Base-by-base conservation (phyloP, 257 asterid genomes). In the Marsdenia floribunda region DNA sequence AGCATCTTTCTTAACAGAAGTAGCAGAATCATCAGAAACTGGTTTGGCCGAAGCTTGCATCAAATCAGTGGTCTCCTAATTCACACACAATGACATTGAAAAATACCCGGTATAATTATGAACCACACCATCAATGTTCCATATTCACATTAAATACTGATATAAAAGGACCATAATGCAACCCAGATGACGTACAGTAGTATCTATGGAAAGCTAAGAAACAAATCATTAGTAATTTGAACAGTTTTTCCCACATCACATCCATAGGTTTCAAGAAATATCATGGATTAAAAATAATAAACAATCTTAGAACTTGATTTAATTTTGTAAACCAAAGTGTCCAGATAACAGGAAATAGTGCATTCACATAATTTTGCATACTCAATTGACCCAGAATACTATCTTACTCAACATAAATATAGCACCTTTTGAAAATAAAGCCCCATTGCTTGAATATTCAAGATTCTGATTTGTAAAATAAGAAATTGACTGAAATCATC, bases 1-100 rank as follows among this genome's bases (percentile, higher is more conserved):
- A 49, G 57, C 70, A 59, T 84, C 82, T 76, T 86, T 85, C 83
- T 82, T 83, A 67, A 40, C 57, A 54, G 55, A 40, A 11, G 77
- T 75, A 66, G 79, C 63, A 81, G 91, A 78, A 76, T 72, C 79
- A 38, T 14, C 78, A 64, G 82, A 49, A 54, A 77, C 84, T 76
- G 81, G 79, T 77, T 68, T 70, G 0, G 58, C 72, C 19, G 69
- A 73, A 67, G 76, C 77, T 71, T 75, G 83, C 66, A 71, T 79
- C 53, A 75, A 69, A 70, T 82, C 89, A 58, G 78, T 70, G 81
- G 72, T 84, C 80, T 88, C 82, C 82, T 78, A 68, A 42, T 38
- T 19, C 29, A 9, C 26, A 38, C 18, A 66, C 0, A 16, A 64
- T 37, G 49, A 18, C 52, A 65, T 33, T 38, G 52, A 38, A 38